Percentiles rank a stretch among this genome's conserved stretches.
These are phyloP conservation scores for Candida ficus DNA, from an alignment of 805 yeast species.

Conservation along the genomic window DNA sequence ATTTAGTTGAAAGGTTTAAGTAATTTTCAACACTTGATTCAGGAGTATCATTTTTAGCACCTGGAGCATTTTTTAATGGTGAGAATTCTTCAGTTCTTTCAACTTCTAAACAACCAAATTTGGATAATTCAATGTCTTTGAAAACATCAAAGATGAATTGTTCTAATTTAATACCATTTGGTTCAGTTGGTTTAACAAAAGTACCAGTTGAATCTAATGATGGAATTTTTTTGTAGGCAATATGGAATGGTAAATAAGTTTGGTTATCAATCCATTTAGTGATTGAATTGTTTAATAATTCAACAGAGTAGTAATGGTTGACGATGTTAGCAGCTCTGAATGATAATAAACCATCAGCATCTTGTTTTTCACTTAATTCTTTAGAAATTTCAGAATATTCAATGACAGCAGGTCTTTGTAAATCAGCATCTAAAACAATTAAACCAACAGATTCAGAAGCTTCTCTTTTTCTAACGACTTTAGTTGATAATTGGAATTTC, in stretches of 20 bases:
- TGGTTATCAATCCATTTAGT: slow-evolving; percentile 68
- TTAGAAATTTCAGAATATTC: slow-evolving; percentile 88
- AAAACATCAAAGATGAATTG: slow-evolving; percentile 97
- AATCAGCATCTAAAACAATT: slow-evolving; percentile 61
- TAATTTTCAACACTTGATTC: slow-evolving; percentile 68
- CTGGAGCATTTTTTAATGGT: slow-evolving; percentile 88
- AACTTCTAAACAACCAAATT: slow-evolving; percentile 91
- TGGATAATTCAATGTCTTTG: slow-evolving; percentile 61
- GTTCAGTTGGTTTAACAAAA: slow-evolving; percentile 55
- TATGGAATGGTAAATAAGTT: slow-evolving; percentile 80
- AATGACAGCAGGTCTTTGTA: slow-evolving; percentile 74
- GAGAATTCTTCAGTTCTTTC: slow-evolving; percentile 81
- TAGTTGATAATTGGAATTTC: slow-evolving; percentile 74
- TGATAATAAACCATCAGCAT: slow-evolving; percentile 53
- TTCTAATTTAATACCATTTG: slow-evolving; percentile 92
- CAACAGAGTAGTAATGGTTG: slow-evolving; percentile 88
- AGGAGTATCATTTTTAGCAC: slow-evolving; percentile 79
- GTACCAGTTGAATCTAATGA: slow-evolving; percentile 42
- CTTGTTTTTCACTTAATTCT: slow-evolving; percentile 65
- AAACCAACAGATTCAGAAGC: slow-evolving; percentile 89
- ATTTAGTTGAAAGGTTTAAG: slow-evolving; percentile 61
- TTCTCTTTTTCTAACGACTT: slow-evolving; percentile 89
- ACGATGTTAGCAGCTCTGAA: slow-evolving; percentile 96
- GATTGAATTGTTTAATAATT: slow-evolving; percentile 53
- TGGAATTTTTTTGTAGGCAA: slow-evolving; percentile 88